Percentiles rank a stretch among this genome's conserved stretches.
Evolutionary conservation across 306 rosid genomes (phyloP).

Genomic region (Betula pendula): DNA sequence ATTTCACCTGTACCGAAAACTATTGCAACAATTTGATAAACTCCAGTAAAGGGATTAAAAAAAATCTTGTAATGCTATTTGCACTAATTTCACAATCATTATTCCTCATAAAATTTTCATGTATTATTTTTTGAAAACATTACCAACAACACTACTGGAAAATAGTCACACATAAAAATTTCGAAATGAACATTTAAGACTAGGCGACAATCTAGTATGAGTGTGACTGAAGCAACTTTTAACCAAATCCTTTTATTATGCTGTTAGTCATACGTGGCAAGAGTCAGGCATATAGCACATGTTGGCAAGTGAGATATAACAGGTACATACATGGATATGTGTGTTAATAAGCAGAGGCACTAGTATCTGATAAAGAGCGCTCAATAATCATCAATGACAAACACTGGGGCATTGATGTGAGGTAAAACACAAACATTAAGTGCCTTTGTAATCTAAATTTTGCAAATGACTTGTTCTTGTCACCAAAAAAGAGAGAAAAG

Average conservation of each 20-base stretch:
- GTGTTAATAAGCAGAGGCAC: background rate
- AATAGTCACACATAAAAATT: background rate
- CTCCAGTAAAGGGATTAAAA: background rate
- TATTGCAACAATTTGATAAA: background rate
- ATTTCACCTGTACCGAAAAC: background rate
- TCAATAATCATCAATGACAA: background rate
- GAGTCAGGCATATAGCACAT: background rate
- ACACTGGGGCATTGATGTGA: background rate
- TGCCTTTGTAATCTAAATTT: background rate
- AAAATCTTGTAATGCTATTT: background rate
- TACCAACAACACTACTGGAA: background rate
- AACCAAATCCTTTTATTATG: background rate
- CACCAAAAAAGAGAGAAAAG: background rate
- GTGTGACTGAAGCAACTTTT: background rate
- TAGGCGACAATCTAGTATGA: too few relatives aligned
- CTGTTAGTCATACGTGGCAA: background rate
- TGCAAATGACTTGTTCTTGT: too few relatives aligned
- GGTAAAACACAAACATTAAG: background rate
- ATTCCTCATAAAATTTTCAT: background rate
- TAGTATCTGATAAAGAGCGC: background rate
- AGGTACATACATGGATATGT: background rate
- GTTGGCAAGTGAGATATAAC: background rate
- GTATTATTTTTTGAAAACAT: background rate
- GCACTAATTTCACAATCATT: background rate
- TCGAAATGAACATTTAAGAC: background rate